Base-by-base conservation (phyloP, 495 filamentous ascomycete genomes). In the Thermochaetoides thermophila region DNA sequence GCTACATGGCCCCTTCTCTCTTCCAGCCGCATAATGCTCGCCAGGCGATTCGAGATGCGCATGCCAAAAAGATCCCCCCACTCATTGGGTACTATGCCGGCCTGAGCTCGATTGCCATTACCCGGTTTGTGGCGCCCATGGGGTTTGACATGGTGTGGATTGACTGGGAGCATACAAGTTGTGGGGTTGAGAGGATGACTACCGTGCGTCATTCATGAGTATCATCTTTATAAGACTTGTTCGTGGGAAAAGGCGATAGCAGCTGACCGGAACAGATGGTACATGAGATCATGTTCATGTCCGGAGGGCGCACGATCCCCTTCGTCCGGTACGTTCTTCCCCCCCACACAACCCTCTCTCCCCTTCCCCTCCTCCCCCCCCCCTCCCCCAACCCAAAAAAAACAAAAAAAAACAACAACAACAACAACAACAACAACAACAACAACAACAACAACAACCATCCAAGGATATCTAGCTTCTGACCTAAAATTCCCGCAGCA, bases 151-250 rank as follows among this genome's bases (percentile, higher is more conserved):
- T 44, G 17, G 44, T 59, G 8, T 59, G 53, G 53, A 54, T 65
- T 41, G 61, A 63, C 52, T 60, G 56, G 60, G 61, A 65, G 36
- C 61, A 65, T 41, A 50, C 51, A 11, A 40, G 55, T 2, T 57
- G 48, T 31, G 48, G 51, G 34, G 49, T 59, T 21, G 61, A 65
- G 49, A 61, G 60, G 11, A 61, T 66, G 62, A 66, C 57, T 2
- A 54, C 48, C 10, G 46, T 55, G 15, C 3, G 43, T 31, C 5
- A 0, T 17, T 8, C 3, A n/a, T n/a, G n/a, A n/a, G n/a, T n/a
- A n/a, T n/a, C n/a, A n/a, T n/a, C n/a, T n/a, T n/a, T n/a, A n/a
- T n/a, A n/a, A n/a, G n/a, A n/a, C 11, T 1, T 1, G 3, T 8
- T 20, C 1, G 7, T 5, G 5, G 5, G 2, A 1, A 12, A 28